These are phyloP conservation scores for Zygnema cylindricum DNA, from an alignment of 139 green algal species.

Conservation along the genomic window DNA sequence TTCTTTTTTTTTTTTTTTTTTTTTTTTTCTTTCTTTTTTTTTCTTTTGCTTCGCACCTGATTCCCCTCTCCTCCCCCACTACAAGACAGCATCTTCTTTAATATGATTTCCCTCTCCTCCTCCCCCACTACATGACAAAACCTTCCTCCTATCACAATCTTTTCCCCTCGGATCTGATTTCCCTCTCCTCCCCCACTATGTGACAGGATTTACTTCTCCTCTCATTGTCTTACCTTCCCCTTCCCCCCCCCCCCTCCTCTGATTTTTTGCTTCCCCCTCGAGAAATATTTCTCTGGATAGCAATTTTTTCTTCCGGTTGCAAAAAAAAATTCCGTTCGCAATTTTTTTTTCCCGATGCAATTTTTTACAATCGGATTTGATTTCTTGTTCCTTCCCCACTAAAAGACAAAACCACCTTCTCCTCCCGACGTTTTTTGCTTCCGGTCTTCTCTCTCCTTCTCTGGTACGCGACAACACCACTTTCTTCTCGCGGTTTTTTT, in stretches of 20 bases:
- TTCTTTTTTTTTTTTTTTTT: not conserved
- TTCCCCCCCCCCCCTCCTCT: not conserved
- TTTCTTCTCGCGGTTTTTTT: no score
- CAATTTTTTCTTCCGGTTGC: no score
- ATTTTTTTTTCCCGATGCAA: no score
- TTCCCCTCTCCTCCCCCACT: not conserved
- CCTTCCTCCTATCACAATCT: not conserved
- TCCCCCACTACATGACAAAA: not conserved
- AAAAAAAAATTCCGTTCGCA: no score
- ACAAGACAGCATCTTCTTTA: not conserved
- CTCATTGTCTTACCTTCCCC: not conserved
- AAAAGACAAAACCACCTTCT: no score
- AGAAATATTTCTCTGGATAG: no score
- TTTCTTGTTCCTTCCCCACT: no score
- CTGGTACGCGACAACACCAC: no score
- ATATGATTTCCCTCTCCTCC: not conserved
- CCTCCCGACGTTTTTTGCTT: no score
- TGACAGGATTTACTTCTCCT: not conserved
- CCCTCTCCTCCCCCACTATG: not conserved
- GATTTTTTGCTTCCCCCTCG: not conserved
- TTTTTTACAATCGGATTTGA: no score
- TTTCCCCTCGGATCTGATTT: not conserved
- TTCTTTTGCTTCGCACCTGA: slow-evolving; percentile 82
- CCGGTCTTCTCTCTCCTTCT: no score
- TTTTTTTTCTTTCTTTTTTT: slow-evolving; percentile 95